Conservation (phyloP, 495 filamentous ascomycete species). For the Echria macrotheca region DNA sequence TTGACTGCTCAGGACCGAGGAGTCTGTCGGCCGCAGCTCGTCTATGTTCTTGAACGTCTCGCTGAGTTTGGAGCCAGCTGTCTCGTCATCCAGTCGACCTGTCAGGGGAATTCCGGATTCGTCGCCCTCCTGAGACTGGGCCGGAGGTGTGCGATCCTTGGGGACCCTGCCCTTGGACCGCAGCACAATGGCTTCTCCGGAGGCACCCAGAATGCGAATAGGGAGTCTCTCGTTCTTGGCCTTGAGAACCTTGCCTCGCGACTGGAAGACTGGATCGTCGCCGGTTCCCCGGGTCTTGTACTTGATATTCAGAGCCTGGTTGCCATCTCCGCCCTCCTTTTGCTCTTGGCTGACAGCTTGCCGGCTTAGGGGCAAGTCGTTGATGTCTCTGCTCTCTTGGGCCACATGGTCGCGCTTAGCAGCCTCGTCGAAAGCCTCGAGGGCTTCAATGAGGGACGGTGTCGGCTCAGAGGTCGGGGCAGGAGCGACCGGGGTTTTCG, state of each 20-base stretch:
- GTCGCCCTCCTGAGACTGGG: background rate
- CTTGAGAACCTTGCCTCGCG: slow-evolving; percentile 2
- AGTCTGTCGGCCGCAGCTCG: slow-evolving; percentile 28
- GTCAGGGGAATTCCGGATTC: background rate
- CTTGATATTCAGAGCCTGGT: no score
- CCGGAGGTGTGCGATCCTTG: background rate
- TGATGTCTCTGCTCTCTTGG: no score
- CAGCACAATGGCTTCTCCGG: slow-evolving; percentile 36
- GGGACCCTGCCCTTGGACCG: slow-evolving; percentile 6
- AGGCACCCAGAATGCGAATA: slow-evolving; percentile 21
- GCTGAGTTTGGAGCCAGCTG: slow-evolving; percentile 11
- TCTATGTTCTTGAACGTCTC: slow-evolving; percentile 40
- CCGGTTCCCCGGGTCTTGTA: no score
- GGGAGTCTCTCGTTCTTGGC: slow-evolving; percentile 9
- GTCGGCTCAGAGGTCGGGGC: no score
- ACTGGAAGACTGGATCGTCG: background rate
- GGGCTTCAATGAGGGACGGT: no score
- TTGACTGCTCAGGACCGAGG: slow-evolving; percentile 27
- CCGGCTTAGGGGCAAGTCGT: no score
- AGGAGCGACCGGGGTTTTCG: no score
- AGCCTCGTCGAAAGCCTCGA: no score
- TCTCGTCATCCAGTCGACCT: slow-evolving; percentile 23
- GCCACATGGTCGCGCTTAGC: no score
- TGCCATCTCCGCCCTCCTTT: no score
- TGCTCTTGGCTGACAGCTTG: no score